Evolutionary conservation across 2,329 filamentous ascomycete genomes (phyloP), one percentile per base, ranked within the genome.

Genomic region (Cladophialophora immunda): DNA sequence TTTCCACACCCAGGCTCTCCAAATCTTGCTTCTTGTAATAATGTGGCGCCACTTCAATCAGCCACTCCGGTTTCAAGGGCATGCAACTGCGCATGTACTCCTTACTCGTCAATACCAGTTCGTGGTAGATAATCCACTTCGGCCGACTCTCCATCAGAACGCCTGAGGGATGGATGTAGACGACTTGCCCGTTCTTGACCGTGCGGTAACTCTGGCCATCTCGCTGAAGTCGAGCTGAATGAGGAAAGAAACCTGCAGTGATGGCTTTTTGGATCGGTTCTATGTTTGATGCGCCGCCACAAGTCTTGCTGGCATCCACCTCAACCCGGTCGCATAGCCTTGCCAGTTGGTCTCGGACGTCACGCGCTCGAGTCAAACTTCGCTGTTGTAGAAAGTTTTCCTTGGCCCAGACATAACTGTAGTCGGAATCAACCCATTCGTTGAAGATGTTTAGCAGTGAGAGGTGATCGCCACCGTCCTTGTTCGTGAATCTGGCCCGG

Each of bases 301-400:
- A 88, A 13, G 86, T 87, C 1, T 89, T 91, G 2, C 88, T 86
- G 32, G 86, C 72, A 0, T 87, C 85, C 4, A 98, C 91, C 78
- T 97, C 95, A 29, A 98, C 93, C 3, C 94, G 89, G 73, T 99
- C 95, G 79, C 94, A 97, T 3, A 99, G 87, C 74, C 96, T 94
- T 60, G 90, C 89, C 0, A 99, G 86, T 77, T 99, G 95, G 70
- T 98, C 95, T 58, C 94, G 89, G 1, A 99, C 93, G 74, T 98
- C 94, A 32, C 94, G 89, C 0, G 93, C 94, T 0, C 95, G 88
- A 0, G 90, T 95, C 2, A 99, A 84, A n/a, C 90, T 92, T 17
- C 94, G 89, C 77, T 97, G 93, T 76, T 98, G 94, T 9, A 99
- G 77, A 78, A 97, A 99, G 77, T 98, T 97, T 80, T 98, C 94